Base-by-base conservation (phyloP, 2,329 filamentous ascomycete genomes). In the Albifimbria verrucaria region DNA sequence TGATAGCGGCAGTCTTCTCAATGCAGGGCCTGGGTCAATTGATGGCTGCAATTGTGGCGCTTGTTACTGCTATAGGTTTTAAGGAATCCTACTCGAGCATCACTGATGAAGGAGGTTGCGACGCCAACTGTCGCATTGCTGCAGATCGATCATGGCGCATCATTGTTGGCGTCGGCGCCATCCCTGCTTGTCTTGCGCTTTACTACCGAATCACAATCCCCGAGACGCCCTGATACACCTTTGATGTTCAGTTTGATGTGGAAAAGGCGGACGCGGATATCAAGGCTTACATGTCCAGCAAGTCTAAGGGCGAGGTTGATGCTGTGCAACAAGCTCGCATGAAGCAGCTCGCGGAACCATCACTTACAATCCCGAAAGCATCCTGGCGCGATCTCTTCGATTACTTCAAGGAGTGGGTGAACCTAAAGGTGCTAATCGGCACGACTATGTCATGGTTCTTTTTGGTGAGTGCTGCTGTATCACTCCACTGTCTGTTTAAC, bases 21-120 rank as follows among this genome's bases (percentile, higher is more conserved):
- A 92, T 92, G 88, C 90, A 94, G 64, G 89, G 89, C 47, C 76
- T 92, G 23, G 89, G 90, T n/a, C 89, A 93, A 64, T 83, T 93
- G 49, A 76, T 77, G 20, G 87, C 87, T 12, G 86, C 87, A 23
- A 74, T 92, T 6, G 79, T 92, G 20, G 83, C 88, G 12, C 74
- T 93, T 28, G 81, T 91, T 51, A 86, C 85, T 36, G 87, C 85
- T 1, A 72, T 78, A 17, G 82, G 80, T 2, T 90, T 89, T 71
- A 85, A 83, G 61, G 64, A 67, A 18, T 71, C 77, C 1, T 81
- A 81, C 55, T 57, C 69, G 46, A 62, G 62, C 39, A 69, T 77
- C 20, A 68, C 77, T 11, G 66, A 72, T 24, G 66, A 74, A 12
- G 60, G 61, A 11, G 53, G 64, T 17, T 93, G 90, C 65, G 77